Conservation (phyloP, 2,329 filamentous ascomycete genomes). For the Cadophora gregata region DNA sequence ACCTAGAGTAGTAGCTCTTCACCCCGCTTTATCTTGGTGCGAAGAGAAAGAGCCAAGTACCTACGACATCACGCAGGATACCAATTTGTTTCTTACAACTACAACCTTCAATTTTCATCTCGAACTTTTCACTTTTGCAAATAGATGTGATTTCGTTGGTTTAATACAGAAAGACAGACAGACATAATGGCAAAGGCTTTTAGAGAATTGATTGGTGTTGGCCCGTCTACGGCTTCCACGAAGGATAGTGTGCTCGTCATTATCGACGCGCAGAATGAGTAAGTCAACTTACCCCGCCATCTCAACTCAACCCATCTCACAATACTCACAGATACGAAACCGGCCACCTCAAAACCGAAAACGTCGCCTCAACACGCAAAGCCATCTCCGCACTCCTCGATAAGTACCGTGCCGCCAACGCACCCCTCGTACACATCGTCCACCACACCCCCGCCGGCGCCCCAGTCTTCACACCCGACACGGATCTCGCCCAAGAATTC, state of each 20-base stretch:
- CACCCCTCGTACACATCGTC: slow-evolving; percentile 63
- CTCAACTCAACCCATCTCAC: neutral
- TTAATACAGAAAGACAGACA: neutral
- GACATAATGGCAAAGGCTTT: slow-evolving; percentile 38
- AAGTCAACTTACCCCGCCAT: slow-evolving; percentile 41
- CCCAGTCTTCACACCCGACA: slow-evolving; percentile 69
- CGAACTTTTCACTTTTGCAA: no score
- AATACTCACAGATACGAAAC: slow-evolving; percentile 48
- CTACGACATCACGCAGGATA: neutral
- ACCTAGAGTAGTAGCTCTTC: slow-evolving; percentile 5
- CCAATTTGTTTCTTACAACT: neutral
- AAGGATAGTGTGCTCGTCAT: slow-evolving; percentile 67
- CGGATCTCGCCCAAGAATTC: slow-evolving; percentile 64
- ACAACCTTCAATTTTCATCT: neutral
- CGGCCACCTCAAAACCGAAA: slow-evolving; percentile 61
- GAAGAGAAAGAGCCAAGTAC: neutral
- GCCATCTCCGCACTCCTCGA: slow-evolving; percentile 62
- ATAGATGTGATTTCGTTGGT: no score
- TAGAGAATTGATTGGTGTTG: slow-evolving; percentile 53
- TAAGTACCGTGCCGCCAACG: slow-evolving; percentile 62
- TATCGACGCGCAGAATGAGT: slow-evolving; percentile 76
- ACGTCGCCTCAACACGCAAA: slow-evolving; percentile 58
- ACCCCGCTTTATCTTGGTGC: neutral
- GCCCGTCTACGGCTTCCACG: slow-evolving; percentile 60
- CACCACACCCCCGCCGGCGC: slow-evolving; percentile 66